Evolutionary conservation across 441 rosid genomes (phyloP), one percentile per base, ranked within the genome.

Genomic region (Adansonia grandidieri): DNA sequence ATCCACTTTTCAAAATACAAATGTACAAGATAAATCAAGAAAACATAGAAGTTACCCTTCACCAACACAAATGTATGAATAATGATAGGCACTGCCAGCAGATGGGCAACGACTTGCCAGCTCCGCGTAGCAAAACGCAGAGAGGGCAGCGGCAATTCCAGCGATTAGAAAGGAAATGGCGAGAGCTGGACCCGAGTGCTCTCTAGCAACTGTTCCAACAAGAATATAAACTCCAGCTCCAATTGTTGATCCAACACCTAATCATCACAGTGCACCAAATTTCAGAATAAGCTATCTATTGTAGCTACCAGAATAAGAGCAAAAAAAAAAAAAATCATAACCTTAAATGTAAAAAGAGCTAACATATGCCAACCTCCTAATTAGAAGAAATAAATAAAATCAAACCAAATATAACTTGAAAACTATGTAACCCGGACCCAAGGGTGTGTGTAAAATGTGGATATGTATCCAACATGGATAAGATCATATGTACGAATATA

Each of bases 171-270:
- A 96, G 0, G 97, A 96, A 67, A 96, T 74, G 14, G 94, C 76
- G 2, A 96, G 92, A 75, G 99, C 91, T 2, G 99, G 99, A 71
- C 99, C 99, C 44, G 98, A 86, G 80, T 93, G 98, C 87, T 96
- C 99, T 87, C 99, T 91, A 45, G 99, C 99, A 28, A 96, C 99
- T 11, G 97, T 94, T 66, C 99, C 99, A 19, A 94, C 98, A 28
- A 96, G 97, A 82, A 96, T 92, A 86, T 96, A 96, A 64, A 96
- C 98, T 79, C 99, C 99, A 68, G 99, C 99, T 76, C 99, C 98
- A 53, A 96, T 93, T 4, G 99, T 96, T 68, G 99, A 88, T 74
- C 99, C 98, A 66, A 96, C 98, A 54, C 99, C 99, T 96, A 78
- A 66, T 15, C 80, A 81, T 28, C 32, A 28, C 13, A 63, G n/a